Evolutionary conservation across 257 asterid genomes (phyloP).

Genomic region (Fraxinus excelsior): DNA sequence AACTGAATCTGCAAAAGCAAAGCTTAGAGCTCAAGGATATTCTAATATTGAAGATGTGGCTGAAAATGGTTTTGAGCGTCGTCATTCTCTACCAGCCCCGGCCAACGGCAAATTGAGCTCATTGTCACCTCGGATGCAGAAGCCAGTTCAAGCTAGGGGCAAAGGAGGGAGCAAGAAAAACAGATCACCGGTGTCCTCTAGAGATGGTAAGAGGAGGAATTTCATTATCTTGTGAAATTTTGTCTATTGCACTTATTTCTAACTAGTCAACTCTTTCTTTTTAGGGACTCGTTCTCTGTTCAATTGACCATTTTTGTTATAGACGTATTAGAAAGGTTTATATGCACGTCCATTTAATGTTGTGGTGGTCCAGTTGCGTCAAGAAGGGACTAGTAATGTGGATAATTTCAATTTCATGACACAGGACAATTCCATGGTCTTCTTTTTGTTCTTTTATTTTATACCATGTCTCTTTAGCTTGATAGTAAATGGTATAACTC

Average conservation of each 20-base stretch:
- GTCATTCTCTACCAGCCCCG: constrained; percentile 80
- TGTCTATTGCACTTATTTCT: constrained; percentile 13
- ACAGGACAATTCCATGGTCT: not conserved
- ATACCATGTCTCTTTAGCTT: not conserved
- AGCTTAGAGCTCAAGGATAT: constrained; percentile 82
- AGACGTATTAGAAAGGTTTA: not conserved
- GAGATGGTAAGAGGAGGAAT: constrained; percentile 60
- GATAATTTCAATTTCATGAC: not conserved
- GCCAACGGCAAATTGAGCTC: constrained; percentile 62
- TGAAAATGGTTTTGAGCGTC: constrained; percentile 54
- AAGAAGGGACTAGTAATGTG: not conserved
- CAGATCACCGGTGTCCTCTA: constrained; percentile 51
- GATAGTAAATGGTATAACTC: not conserved
- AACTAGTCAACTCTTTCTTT: not conserved
- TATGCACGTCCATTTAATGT: not conserved
- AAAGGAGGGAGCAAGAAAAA: constrained; percentile 59
- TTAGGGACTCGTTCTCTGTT: not conserved
- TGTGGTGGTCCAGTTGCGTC: not conserved
- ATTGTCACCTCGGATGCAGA: constrained; percentile 71
- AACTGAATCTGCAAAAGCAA: constrained; percentile 90
- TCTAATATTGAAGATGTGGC: constrained; percentile 58
- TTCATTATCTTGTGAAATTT: not conserved
- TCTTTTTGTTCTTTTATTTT: not conserved
- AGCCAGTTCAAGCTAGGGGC: constrained; percentile 68
- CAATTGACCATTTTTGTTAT: not conserved